phyloP scores from a whole-genome alignment of 345 rosid species.

The Salix arbutifolia region DNA sequence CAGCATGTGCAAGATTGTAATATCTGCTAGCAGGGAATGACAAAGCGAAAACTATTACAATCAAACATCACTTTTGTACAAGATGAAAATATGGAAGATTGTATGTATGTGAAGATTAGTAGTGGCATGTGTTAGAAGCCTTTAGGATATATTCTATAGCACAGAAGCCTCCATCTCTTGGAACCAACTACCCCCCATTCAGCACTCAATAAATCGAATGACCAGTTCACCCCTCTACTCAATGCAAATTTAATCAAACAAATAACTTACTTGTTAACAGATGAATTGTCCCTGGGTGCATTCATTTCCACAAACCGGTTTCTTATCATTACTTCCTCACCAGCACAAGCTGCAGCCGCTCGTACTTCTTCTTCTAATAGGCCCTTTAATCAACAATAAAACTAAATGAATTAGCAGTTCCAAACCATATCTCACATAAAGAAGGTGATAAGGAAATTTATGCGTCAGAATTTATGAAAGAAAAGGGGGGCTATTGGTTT shows the following conservation, averaged over 20 bases:
- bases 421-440: neutral
- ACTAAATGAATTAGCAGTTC: constrained; percentile 18
- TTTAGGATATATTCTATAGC: neutral
- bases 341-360: constrained; percentile 91
- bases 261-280: constrained; percentile 83
- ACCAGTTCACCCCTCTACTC: neutral
- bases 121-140: neutral
- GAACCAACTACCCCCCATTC: constrained; percentile 1
- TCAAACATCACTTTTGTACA: neutral
- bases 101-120: constrained; percentile 1
- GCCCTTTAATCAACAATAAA: constrained; percentile 53
- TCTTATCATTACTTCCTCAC: constrained; percentile 95
- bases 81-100: constrained; percentile 2
- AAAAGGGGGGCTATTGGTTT: neutral
- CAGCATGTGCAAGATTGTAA: constrained; percentile 97
- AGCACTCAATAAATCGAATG: neutral
- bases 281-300: constrained; percentile 87
- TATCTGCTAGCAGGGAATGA: constrained; percentile 47
- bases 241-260: neutral
- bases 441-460: neutral
- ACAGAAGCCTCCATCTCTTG: constrained; percentile 4
- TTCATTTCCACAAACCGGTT: constrained; percentile 93
- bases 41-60: constrained; percentile 12
- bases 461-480: neutral
- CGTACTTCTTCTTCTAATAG: constrained; percentile 97